phyloP scores from a whole-genome alignment of 169 alveolate species.

The Sarcocystis neurona region DNA sequence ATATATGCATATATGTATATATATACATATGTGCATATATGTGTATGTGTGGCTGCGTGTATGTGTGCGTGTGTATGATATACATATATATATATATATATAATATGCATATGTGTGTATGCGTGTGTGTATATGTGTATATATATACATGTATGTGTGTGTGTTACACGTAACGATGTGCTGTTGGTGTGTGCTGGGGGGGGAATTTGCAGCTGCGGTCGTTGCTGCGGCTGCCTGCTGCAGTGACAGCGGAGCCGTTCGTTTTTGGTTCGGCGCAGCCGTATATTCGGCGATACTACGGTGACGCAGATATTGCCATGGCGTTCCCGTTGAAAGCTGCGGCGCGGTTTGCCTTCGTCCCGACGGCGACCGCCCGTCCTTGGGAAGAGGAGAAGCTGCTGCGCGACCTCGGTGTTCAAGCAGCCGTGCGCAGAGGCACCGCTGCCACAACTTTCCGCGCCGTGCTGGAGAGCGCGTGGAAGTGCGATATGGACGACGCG shows the following conservation, averaged over 20 bases:
- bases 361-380: conserved; percentile 72
- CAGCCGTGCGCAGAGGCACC: conserved; percentile 7
- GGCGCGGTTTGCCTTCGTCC: conserved; percentile 77
- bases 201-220: conserved; percentile 75
- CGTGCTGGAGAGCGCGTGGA: conserved; percentile 32
- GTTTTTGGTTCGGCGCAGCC: conserved; percentile 75
- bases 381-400: neutral
- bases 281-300: conserved; percentile 79
- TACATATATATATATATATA: no score
- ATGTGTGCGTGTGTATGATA: no score
- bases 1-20: no score
- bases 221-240: conserved; percentile 71
- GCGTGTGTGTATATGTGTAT: no score
- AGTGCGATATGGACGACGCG: conserved; percentile 22
- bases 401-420: neutral
- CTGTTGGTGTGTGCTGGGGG: no score
- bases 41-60: no score
- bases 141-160: no score
- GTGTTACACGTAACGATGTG: no score
- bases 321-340: conserved; percentile 73
- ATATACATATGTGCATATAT: no score
- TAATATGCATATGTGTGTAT: no score
- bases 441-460: conserved; percentile 38
- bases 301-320: conserved; percentile 81
- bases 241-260: conserved; percentile 82